Conservation (phyloP, 352 stramenopile genomes). For the Phytophthora niederhauseri region DNA sequence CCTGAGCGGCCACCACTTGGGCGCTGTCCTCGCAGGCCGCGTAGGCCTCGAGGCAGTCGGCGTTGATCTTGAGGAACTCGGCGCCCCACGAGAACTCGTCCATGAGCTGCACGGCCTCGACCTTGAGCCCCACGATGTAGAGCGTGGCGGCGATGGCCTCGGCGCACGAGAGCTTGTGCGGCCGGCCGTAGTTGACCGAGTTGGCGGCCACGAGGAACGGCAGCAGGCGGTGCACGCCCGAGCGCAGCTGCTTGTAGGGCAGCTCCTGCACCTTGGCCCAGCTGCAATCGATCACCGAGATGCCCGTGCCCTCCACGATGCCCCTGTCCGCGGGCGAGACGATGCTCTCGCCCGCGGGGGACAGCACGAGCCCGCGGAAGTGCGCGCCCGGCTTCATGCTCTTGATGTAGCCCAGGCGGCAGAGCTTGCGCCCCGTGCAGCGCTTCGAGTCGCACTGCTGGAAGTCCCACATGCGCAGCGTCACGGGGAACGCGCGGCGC, state of each 20-base stretch:
- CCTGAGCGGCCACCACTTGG: slow-evolving; percentile 81
- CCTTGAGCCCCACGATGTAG: slow-evolving; percentile 95
- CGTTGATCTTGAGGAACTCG: slow-evolving; percentile 96
- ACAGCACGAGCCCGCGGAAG: slow-evolving; percentile 96
- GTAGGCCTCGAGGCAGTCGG: slow-evolving; percentile 92
- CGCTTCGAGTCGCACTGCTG: slow-evolving; percentile 96
- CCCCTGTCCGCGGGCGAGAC: slow-evolving; percentile 91
- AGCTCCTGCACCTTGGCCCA: slow-evolving; percentile 97
- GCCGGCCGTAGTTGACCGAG: slow-evolving; percentile 98
- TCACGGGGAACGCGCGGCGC: slow-evolving; percentile 77
- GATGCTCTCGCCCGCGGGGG: slow-evolving; percentile 88
- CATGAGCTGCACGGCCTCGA: slow-evolving; percentile 91
- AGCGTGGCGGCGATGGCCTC: slow-evolving; percentile 98
- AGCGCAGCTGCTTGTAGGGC: slow-evolving; percentile 95
- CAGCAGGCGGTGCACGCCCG: slow-evolving; percentile 95
- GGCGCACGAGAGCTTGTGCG: slow-evolving; percentile 96
- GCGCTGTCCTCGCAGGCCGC: slow-evolving; percentile 69
- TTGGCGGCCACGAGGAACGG: slow-evolving; percentile 99
- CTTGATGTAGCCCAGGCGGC: slow-evolving; percentile 92
- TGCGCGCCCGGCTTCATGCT: slow-evolving; percentile 92
- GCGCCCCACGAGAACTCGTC: slow-evolving; percentile 94
- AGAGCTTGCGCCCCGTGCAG: slow-evolving; percentile 94
- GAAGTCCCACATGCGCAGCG: slow-evolving; percentile 96
- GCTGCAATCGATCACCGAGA: slow-evolving; percentile 98
- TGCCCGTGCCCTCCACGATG: slow-evolving; percentile 83